Conservation (phyloP, 139 green algal species). For the Yamagishiella unicocca region DNA sequence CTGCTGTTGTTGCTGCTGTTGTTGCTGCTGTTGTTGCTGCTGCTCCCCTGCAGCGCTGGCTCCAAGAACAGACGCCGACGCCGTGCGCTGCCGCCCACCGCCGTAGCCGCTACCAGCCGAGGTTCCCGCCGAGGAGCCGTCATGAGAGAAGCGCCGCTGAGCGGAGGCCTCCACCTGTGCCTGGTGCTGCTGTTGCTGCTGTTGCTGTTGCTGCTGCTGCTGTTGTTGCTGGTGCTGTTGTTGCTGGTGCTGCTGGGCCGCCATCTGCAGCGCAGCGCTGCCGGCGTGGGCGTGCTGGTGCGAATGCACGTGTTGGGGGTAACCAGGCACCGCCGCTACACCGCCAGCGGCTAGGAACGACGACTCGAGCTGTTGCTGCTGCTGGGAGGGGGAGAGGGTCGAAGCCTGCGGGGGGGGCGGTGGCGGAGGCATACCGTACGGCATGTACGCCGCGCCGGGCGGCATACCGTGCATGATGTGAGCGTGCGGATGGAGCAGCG, state of each 20-base stretch:
- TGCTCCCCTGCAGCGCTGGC: neutral
- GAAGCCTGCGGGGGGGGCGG: neutral
- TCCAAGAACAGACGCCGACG: neutral
- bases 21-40: neutral
- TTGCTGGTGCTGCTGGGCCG: too few relatives aligned
- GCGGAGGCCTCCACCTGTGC: neutral
- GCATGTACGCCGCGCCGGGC: neutral
- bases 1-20: neutral
- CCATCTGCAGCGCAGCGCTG: too few relatives aligned
- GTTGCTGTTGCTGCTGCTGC: conserved; percentile 14
- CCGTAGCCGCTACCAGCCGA: neutral
- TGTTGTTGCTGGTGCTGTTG: conserved; percentile 22
- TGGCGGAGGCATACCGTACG: neutral
- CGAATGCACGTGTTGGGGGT: too few relatives aligned
- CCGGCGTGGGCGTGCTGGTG: too few relatives aligned
- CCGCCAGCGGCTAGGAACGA: too few relatives aligned
- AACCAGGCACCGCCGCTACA: too few relatives aligned
- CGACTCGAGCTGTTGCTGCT: neutral
- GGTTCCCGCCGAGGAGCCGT: conserved; percentile 16
- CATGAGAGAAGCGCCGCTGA: conserved; percentile 18
- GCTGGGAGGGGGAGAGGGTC: neutral
- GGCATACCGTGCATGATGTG: neutral
- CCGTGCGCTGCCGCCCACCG: neutral
- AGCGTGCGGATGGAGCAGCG: conserved; percentile 1
- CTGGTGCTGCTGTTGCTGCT: neutral